These are phyloP conservation scores for Penicillium sp. DNA, from an alignment of 2,329 filamentous ascomycete genomes.

Conservation along the genomic window DNA sequence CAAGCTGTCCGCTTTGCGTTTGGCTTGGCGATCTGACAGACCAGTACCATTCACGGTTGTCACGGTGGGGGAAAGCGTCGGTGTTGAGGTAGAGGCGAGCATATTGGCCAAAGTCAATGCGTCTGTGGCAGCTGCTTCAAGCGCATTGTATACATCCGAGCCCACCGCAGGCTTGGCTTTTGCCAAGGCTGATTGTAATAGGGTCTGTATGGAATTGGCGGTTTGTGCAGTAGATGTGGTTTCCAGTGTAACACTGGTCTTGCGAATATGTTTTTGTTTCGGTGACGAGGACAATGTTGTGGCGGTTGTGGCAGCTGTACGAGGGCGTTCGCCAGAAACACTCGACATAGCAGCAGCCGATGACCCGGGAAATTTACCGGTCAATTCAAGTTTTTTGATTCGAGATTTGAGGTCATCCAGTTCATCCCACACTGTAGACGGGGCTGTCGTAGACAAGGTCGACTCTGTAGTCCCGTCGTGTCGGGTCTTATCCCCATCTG, in stretches of 20 bases:
- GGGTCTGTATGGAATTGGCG: slow-evolving; percentile 62
- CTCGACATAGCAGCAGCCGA: slow-evolving; percentile 75
- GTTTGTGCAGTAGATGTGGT: slow-evolving; percentile 19
- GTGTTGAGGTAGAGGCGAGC: slow-evolving; percentile 51
- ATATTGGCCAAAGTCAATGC: slow-evolving; percentile 74
- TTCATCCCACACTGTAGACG: slow-evolving; percentile 96
- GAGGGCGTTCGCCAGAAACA: slow-evolving; percentile 73
- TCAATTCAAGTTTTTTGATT: slow-evolving; percentile 84
- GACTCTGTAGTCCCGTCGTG: slow-evolving; percentile 71
- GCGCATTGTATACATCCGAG: slow-evolving; percentile 68
- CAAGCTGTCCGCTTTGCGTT: slow-evolving; percentile 86
- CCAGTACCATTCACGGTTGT: slow-evolving; percentile 34
- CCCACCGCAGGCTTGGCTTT: slow-evolving; percentile 71
- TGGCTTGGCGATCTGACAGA: slow-evolving; percentile 73
- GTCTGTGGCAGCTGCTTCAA: slow-evolving; percentile 78
- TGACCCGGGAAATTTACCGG: slow-evolving; percentile 78
- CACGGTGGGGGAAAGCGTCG: slow-evolving; percentile 56
- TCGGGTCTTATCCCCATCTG: slow-evolving; percentile 33
- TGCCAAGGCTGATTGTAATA: slow-evolving; percentile 73
- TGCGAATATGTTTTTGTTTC: slow-evolving; percentile 68
- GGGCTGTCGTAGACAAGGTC: slow-evolving; percentile 78
- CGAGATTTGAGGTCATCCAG: slow-evolving; percentile 91
- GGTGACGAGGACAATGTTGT: slow-evolving; percentile 91
- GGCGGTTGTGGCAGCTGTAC: slow-evolving; percentile 83
- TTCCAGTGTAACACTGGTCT: slow-evolving; percentile 37